Conservation (phyloP, 1,284 basidiomycete genomes). For the Ceratobasidium sp. region DNA sequence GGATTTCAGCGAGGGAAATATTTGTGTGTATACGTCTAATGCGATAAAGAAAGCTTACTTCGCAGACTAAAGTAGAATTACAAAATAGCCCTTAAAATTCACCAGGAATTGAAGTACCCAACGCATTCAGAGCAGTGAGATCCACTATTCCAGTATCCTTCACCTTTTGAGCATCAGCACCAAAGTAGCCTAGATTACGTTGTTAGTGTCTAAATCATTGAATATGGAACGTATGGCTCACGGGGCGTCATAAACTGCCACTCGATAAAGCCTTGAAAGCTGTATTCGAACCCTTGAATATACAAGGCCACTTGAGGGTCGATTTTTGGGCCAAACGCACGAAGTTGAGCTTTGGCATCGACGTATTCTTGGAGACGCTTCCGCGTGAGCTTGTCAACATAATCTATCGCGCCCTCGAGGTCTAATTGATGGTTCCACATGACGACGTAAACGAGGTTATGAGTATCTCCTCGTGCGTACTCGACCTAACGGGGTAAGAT, state of each 20-base stretch:
- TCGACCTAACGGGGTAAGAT: background rate
- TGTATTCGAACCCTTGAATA: slow-evolving; percentile 61
- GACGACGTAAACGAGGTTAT: slow-evolving; percentile 65
- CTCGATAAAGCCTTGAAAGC: slow-evolving; percentile 52
- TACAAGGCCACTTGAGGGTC: slow-evolving; percentile 60
- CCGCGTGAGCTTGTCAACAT: slow-evolving; percentile 62
- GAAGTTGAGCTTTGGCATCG: slow-evolving; percentile 58
- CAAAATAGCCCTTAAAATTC: too few species aligned
- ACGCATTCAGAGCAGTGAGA: background rate
- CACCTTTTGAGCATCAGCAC: slow-evolving; percentile 12
- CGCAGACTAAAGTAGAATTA: too few species aligned
- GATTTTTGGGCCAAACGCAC: slow-evolving; percentile 60
- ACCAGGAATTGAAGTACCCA: too few species aligned
- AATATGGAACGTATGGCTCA: background rate
- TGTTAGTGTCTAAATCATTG: background rate
- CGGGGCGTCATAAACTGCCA: slow-evolving; percentile 56
- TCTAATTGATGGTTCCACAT: slow-evolving; percentile 62
- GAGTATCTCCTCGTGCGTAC: slow-evolving; percentile 55
- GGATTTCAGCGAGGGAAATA: too few species aligned
- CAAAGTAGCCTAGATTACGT: slow-evolving; percentile 37
- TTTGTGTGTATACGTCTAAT: too few species aligned
- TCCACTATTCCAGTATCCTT: slow-evolving; percentile 21
- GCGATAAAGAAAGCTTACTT: too few species aligned
- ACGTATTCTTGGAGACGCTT: slow-evolving; percentile 61
- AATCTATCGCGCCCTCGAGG: slow-evolving; percentile 62